A percentile compares a stretch with the other conserved stretches of the same genome.
Evolutionary conservation across 176 grass and related monocot genomes (phyloP).

Genomic region (Melocanna baccifera): DNA sequence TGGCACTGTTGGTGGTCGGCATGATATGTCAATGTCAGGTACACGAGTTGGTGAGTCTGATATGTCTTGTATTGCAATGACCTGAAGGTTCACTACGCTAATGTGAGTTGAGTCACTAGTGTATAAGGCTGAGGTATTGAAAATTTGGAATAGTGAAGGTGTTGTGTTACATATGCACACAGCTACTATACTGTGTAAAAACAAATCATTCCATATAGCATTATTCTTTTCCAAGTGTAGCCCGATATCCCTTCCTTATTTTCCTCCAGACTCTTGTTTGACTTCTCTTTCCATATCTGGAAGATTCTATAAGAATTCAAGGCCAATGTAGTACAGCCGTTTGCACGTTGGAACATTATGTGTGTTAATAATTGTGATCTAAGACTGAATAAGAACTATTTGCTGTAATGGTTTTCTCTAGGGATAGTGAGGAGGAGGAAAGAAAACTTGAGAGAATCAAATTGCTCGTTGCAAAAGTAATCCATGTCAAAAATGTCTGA

Average conservation of each 20-base stretch:
- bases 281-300: background rate
- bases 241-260: background rate
- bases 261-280: background rate
- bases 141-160: background rate
- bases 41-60: background rate
- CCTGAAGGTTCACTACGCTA: background rate
- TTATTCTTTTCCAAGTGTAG: background rate
- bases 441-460: no score
- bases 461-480: background rate
- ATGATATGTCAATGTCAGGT: background rate
- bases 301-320: background rate
- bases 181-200: background rate
- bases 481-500: background rate
- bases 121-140: background rate
- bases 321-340: background rate
- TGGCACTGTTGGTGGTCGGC: background rate
- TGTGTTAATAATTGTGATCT: background rate
- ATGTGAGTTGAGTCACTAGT: background rate
- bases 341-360: background rate
- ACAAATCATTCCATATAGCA: background rate
- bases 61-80: background rate
- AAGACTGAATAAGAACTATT: background rate
- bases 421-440: background rate
- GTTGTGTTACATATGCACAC: background rate
- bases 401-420: background rate